These are phyloP conservation scores for Lentinula sp. DNA, from an alignment of 768 basidiomycete species.

Conservation along the genomic window DNA sequence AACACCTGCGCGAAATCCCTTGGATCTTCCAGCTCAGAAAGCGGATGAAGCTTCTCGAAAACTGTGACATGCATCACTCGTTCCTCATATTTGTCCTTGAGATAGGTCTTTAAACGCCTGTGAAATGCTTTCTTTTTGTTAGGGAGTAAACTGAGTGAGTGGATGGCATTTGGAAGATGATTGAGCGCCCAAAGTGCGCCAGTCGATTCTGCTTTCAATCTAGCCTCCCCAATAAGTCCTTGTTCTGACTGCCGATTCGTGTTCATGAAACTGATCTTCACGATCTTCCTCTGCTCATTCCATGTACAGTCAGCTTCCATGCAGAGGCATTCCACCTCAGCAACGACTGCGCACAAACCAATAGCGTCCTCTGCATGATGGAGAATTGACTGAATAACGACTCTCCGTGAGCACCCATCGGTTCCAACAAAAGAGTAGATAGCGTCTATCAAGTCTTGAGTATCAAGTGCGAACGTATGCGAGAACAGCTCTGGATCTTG, in stretches of 20 bases:
- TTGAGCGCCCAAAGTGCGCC: neutral
- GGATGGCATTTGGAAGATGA: neutral
- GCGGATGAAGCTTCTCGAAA: neutral
- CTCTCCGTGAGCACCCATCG: neutral
- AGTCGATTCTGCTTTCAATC: neutral
- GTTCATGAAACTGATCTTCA: neutral
- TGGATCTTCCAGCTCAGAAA: neutral
- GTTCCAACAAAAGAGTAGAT: neutral
- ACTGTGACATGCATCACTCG: neutral
- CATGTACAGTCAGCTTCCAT: neutral
- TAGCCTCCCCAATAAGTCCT: neutral
- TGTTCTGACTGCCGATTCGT: neutral
- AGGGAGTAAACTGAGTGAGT: neutral
- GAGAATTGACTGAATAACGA: neutral
- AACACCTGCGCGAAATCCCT: neutral
- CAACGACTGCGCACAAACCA: neutral
- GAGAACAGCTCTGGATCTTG: neutral
- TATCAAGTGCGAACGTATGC: neutral
- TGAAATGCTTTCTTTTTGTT: neutral
- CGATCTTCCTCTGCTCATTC: neutral
- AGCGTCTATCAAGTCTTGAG: neutral
- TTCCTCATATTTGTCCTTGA: neutral
- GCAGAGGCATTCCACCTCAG: neutral
- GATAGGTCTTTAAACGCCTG: neutral
- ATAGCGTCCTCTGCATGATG: neutral